Base-by-base conservation (phyloP, 2,329 filamentous ascomycete species). In the Trichoderma oligosporum region DNA sequence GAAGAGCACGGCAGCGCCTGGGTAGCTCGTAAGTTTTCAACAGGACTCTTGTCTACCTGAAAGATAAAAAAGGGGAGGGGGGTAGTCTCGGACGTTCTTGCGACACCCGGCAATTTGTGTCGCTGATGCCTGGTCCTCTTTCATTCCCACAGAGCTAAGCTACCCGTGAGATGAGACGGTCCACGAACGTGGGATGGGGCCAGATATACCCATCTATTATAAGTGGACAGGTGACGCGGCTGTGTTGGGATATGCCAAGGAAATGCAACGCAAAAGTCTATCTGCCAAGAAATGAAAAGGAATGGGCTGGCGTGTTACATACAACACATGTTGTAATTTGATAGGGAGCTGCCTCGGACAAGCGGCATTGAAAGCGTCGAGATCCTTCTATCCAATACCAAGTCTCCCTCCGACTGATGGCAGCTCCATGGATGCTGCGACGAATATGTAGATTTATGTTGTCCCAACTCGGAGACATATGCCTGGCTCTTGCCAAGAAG, bases 1-100 rank as follows among this genome's bases (percentile, higher is more conserved):
- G 84, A 94, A 51, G 94, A 99, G 71, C 75, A 91, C 67, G 94
- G 94, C 7, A 83, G 82, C 56, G 77, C 75, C 1, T 93, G 89
- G 89, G 79, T 89, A 22, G 84, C 83, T 25, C 85, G 84, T 65
- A 89, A 83, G 67, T 94, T 96, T 68, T 76, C 76, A 29, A 56
- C 45, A 7, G 57, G 57, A 1, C 48, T 58, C 20, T 31, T 56
- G 38, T 56, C 57, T 27, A 36, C 39, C 36, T 54, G 48, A 51
- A 54, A 2, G 20, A 57, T 3, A 29, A 46, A 46, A 31, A 31
- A 6, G 6, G 27, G 6, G 31, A 39, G 39, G 14, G 41, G 20
- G 33, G 27, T 2, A 18, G 9, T 4, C 41, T 46, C 38, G 52
- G 29, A 4, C 24, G 12, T 11, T 42, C 27, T 33, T 20, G 14